Evolutionary conservation across 2,329 filamentous ascomycete genomes (phyloP).

Genomic region (Biscogniauxia sp.): DNA sequence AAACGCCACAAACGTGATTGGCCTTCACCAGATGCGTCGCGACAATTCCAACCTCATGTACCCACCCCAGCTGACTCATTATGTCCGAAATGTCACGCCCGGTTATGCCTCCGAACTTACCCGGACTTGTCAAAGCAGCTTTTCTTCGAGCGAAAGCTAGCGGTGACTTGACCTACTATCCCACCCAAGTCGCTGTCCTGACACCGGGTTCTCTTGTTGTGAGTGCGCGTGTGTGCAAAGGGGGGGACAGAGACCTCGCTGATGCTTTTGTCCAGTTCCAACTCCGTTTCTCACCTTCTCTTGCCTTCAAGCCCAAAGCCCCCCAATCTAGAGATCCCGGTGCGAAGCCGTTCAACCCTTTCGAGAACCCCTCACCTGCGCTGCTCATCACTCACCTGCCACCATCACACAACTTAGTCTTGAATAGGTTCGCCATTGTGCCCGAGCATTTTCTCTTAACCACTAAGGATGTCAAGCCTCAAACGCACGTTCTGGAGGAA

Average conservation of each 20-base stretch:
- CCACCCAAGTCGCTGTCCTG: constrained; percentile 51
- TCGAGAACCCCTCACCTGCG: constrained; percentile 55
- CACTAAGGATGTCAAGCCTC: constrained; percentile 61
- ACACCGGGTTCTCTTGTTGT: constrained; percentile 32
- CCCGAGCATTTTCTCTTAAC: constrained; percentile 70
- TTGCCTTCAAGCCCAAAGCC: constrained; percentile 64
- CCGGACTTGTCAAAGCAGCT: constrained; percentile 47
- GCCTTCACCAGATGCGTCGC: too few relatives aligned
- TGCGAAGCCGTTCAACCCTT: constrained; percentile 57
- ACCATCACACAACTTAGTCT: constrained; percentile 59
- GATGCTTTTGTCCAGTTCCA: constrained; percentile 56
- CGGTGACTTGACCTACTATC: constrained; percentile 53
- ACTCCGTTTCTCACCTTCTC: constrained; percentile 66
- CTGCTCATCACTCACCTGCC: constrained; percentile 55
- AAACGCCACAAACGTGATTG: too few relatives aligned
- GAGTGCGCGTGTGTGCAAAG: constrained; percentile 6
- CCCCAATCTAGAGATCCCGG: constrained; percentile 38
- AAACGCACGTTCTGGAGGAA: constrained; percentile 61
- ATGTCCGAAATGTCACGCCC: constrained; percentile 39
- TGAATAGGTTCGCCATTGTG: constrained; percentile 75
- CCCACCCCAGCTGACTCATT: neutral
- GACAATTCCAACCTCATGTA: neutral
- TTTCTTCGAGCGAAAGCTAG: constrained; percentile 47
- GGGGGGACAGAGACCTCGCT: neutral
- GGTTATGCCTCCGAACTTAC: constrained; percentile 46